These are phyloP conservation scores for Tetrahymena malaccensis DNA, from an alignment of 73 alveolate species.

Conservation along the genomic window DNA sequence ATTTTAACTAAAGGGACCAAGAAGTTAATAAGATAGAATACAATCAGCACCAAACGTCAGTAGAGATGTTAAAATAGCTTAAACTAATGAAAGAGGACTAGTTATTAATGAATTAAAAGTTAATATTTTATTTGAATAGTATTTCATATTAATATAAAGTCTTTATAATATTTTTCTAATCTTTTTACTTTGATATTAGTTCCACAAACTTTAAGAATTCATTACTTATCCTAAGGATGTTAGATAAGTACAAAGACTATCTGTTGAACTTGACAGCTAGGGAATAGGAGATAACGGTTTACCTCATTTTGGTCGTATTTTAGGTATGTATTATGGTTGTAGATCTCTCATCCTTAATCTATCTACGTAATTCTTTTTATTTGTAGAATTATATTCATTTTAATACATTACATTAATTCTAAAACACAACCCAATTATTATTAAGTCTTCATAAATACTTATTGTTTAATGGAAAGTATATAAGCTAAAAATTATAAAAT, in stretches of 20 bases:
- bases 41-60: background rate
- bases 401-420: background rate
- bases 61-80: background rate
- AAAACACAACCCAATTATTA: background rate
- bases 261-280: background rate
- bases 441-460: too few relatives aligned
- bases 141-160: background rate
- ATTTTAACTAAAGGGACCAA: background rate
- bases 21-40: background rate
- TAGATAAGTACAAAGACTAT: background rate
- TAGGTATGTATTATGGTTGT: background rate
- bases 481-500: too few relatives aligned
- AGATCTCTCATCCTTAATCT: background rate
- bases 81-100: background rate
- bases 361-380: background rate
- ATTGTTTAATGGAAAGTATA: too few relatives aligned
- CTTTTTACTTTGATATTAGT: background rate
- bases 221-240: background rate
- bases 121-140: background rate
- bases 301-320: background rate
- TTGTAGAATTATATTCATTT: background rate
- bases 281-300: background rate
- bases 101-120: background rate
- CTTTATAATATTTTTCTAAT: background rate
- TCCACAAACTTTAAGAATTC: background rate